Base-by-base conservation (phyloP, 2,329 filamentous ascomycete species). In the Cladosporium cucumerinum region DNA sequence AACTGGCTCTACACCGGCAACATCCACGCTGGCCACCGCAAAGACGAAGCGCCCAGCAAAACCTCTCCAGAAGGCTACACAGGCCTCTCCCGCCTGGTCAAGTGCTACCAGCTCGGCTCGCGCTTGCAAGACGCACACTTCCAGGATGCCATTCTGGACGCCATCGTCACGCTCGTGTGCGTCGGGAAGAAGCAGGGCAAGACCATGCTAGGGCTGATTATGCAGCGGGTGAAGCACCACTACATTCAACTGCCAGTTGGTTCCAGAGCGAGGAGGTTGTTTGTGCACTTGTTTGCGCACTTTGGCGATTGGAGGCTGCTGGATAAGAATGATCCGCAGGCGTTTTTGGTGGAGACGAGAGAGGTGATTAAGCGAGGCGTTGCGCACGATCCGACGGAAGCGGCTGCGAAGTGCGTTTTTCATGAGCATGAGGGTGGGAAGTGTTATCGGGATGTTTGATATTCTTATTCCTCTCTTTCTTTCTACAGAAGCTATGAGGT, bases 1-100 rank as follows among this genome's bases (percentile, higher is more conserved):
- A 66, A 69, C 26, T 73, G 71, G 71, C 61, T 72, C 0, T 68
- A 70, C 64, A 58, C 57, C 18, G 30, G 52, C 28, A 58, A 62
- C 21, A 23, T 66, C 51, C 51, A 49, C 62, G 49, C 39, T 21
- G 55, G 55, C 32, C 55, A 57, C 34, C 55, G 55, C 32, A 26
- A 26, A 65, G 46, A 49, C 28, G 43, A 61, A n/a, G n/a, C 28
- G 21, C 58, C 55, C 10, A 61, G 46, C 39, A 51, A 23, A 23
- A 7, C 25, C 11, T 32, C 36, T 2, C 57, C 43, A 3, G 55
- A 52, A 32, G 25, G 28, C 49, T 63, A 66, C 18, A 32, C 39
- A 1, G 28, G 30, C 8, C 52, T 66, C n/a, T 11, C 32, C 1
- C 14, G 5, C 7, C 57, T 71, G 1, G 49, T 46, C 0, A 54